Evolutionary conservation across 805 yeast species (phyloP), one percentile per base, ranked within the genome.

Genomic region (Ogataea pignaliae): DNA sequence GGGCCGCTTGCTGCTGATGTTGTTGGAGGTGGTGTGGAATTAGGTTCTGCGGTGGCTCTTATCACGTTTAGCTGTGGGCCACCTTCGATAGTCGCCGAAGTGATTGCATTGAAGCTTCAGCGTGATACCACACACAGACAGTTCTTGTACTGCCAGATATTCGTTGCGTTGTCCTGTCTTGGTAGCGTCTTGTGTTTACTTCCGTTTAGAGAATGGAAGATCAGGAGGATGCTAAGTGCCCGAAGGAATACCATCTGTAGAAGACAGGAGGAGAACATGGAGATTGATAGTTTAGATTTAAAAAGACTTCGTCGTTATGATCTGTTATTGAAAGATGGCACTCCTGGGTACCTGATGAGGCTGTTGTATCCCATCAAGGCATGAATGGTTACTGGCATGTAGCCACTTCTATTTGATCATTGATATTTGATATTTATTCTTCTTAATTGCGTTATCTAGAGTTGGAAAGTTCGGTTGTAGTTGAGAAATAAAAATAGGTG

Each of bases 61-160:
- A 36, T 59, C 12, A 53, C 57, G 34, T 44, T 64, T 17, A 43
- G 51, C 3, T 60, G 59, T 28, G 66, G 68, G 12, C 34, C 65
- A 2, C 64, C 71, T 3, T 50, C 57, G 29, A 36, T 63, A 3
- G 56, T 60, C 15, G 59, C 65, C 1, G 71, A 66, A 51, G 52
- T 63, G 13, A 54, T 65, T 30, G 69, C 61, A 4, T 54, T 66
- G 28, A 49, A 53, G 26, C 40, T 66, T 31, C 45, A 41, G 50
- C 47, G 55, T 46, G 63, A 56, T n/a, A 43, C 53, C n/a, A 40
- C 54, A 10, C 33, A 32, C 3, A 49, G 47, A 39, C 86, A 87
- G 2, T 84, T 72, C 51, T 60, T 76, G 16, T 72, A 81, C 53
- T 71, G 85, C 15, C 88, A 83, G 54, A 70, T 81, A 1, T 79